Evolutionary conservation across 2,329 filamentous ascomycete species (phyloP), one percentile per base, ranked within the genome.

Genomic region (Ilyonectria destructans): DNA sequence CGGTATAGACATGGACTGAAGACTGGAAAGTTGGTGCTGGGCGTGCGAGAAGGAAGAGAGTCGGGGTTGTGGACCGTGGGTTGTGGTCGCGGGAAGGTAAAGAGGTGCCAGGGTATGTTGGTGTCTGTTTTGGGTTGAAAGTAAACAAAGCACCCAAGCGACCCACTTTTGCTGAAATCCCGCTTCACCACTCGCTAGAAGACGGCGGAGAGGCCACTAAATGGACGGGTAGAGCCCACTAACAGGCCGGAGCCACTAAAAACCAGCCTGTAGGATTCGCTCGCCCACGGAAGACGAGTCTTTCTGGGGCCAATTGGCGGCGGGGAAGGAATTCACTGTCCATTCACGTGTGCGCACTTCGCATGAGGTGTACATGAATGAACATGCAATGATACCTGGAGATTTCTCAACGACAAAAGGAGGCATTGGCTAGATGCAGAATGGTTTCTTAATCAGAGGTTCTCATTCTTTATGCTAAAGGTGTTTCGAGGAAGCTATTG

Each of bases 61-160:
- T 54, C 52, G 66, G 54, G 55, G 67, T 73, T 57, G 70, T 71
- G 59, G 70, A 65, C 54, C 63, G 55, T 68, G 73, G 69, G 73
- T 74, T 74, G 69, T 64, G 70, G 71, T 69, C 56, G 65, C 46
- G 65, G 70, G 63, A 73, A 63, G 52, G 56, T 57, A 51, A 69
- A 61, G 51, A 60, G 68, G 65, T 62, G 54, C 35, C 67, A 64
- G 68, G 69, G 68, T 65, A 35, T 55, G 65, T 60, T 65, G 59
- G 60, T 58, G 71, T 73, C 77, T 75, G 74, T 77, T 80, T 80
- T 79, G 68, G 76, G 77, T 67, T 40, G 68, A 75, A 80, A 79
- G 78, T 80, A 80, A 80, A 80, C 78, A 80, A 80, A 80, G 70
- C 69, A 35, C 12, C 56, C 26, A 8, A 33, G 29, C 19, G 58